Base-by-base conservation (phyloP, 106 monocot genomes). In the Allium fistulosum region DNA sequence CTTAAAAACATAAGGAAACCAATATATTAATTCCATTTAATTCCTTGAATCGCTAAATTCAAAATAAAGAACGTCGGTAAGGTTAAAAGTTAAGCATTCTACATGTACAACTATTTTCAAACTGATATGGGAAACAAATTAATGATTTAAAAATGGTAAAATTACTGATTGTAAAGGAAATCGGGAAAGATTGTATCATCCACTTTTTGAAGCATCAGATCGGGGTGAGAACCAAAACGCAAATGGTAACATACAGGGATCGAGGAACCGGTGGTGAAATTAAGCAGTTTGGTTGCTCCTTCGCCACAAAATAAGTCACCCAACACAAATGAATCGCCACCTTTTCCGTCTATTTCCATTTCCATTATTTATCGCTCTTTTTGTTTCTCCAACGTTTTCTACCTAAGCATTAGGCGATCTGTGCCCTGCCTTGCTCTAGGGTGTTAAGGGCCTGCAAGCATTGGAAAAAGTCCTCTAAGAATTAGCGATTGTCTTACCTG, bases 101-200 rank as follows among this genome's bases (percentile, higher is more conserved):
- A 16, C 22, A 22, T 22, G 22, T 22, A 22, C 22, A 22, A 22
- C 22, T 22, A 22, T 22, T 22, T 22, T 22, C 22, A 22, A 22
- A 22, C 22, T 1, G 22, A 1, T 22, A 22, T 22, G 22, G 22
- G 22, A 22, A 22, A 22, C 1, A 22, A 1, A 22, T 1, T 22
- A 22, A 22, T 22, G 22, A 22, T 22, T 22, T 1, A 22, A 22
- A 22, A 55, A 26, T 49, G 48, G 26, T 37, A 52, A 18, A 63
- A 22, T 74, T 73, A 96, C 95, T 88, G 47, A 69, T 81, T 55
- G 49, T 76, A 65, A 62, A 91, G 81, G 48, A 96, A 12, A 53
- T 96, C 80, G 46, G 77, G 75, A 47, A 96, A 83, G 75, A 96
- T 68, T 28, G 82, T 75, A 26, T 92, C 91, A 65, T 90, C 88